These are phyloP conservation scores for Aspergillus glaucus DNA, from an alignment of 2,329 filamentous ascomycete genomes.

Conservation along the genomic window DNA sequence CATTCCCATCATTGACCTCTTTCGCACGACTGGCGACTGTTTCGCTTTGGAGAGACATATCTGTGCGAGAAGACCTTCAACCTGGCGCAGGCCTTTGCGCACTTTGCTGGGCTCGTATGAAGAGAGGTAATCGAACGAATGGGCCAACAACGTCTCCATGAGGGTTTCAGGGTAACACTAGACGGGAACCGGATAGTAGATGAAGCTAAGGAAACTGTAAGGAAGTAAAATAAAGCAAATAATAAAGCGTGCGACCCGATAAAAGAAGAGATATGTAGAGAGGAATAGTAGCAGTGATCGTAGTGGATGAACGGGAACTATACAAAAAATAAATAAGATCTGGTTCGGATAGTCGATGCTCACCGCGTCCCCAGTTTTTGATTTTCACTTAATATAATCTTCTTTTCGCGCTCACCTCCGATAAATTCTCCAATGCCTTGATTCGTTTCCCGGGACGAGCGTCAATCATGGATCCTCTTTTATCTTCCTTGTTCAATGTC, in stretches of 20 bases:
- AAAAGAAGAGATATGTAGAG: constrained; percentile 2
- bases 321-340: constrained; percentile 1
- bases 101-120: constrained; percentile 87
- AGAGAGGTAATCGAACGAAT: constrained; percentile 93
- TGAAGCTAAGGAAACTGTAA: neutral
- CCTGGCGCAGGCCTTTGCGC: constrained; percentile 86
- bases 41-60: constrained; percentile 68
- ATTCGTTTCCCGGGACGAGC: too few species aligned
- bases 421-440: neutral
- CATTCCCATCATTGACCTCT: constrained; percentile 36
- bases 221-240: constrained; percentile 2
- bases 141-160: constrained; percentile 88
- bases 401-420: neutral
- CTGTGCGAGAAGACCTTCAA: constrained; percentile 87
- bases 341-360: neutral
- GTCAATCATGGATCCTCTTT: too few species aligned
- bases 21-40: constrained; percentile 33
- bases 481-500: too few species aligned
- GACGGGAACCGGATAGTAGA: constrained; percentile 9
- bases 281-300: neutral
- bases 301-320: neutral
- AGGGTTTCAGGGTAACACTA: constrained; percentile 3
- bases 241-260: neutral
- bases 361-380: neutral
- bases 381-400: neutral